phyloP scores from a whole-genome alignment of 2,329 filamentous ascomycete genomes.

The Pseudocercospora fijiensis region DNA sequence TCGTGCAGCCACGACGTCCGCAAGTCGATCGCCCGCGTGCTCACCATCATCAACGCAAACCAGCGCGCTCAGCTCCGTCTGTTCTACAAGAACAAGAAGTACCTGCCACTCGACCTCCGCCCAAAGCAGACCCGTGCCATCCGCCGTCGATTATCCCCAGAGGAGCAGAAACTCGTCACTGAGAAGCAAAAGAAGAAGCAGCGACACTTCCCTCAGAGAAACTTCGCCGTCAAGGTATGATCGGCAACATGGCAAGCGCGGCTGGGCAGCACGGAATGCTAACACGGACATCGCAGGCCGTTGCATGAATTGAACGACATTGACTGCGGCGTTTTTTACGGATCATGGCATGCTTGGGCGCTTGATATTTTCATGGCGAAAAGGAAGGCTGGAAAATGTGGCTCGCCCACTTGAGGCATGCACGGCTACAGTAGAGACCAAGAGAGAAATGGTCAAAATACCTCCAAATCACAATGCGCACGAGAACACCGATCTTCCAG shows the following conservation, averaged over 20 bases:
- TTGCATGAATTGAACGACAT: conserved; percentile 17
- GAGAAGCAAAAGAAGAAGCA: conserved; percentile 96
- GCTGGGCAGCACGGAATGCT: conserved; percentile 1
- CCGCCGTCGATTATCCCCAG: conserved; percentile 87
- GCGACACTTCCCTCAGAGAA: conserved; percentile 96
- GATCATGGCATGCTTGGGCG: conserved; percentile 25
- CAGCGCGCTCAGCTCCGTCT: conserved; percentile 96
- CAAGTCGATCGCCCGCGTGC: conserved; percentile 98
- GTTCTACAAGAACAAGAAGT: conserved; percentile 99
- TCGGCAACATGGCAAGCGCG: neutral
- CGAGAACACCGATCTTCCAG: neutral
- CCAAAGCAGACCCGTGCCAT: conserved; percentile 98
- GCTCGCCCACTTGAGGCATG: conserved; percentile 20
- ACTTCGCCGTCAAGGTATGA: conserved; percentile 94
- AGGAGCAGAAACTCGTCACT: conserved; percentile 80
- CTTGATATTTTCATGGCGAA: conserved; percentile 26
- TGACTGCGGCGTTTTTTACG: conserved; percentile 22
- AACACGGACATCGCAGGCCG: conserved; percentile 18
- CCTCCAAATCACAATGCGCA: conserved; percentile 19
- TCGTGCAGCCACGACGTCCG: conserved; percentile 84
- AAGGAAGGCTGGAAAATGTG: conserved; percentile 25
- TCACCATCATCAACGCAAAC: conserved; percentile 99
- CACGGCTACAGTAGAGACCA: conserved; percentile 23
- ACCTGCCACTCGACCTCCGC: conserved; percentile 96
- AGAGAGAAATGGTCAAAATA: conserved; percentile 10